Evolutionary conservation across 345 rosid genomes (phyloP), one percentile per base, ranked within the genome.

Genomic region (Pugionium cornutum): DNA sequence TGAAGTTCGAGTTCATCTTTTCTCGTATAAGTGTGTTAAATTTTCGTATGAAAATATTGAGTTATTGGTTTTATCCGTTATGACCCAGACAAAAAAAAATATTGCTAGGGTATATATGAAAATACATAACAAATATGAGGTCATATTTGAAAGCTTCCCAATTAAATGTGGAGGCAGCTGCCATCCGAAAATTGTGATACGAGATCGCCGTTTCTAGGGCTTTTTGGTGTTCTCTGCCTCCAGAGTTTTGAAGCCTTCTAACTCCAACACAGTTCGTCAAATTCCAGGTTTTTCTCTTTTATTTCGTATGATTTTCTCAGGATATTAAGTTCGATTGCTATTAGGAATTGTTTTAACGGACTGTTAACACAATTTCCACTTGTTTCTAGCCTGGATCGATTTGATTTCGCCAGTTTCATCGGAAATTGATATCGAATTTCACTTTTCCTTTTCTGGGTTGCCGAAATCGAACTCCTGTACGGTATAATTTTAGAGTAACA

Each of bases 131-230:
- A 64, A 18, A 9, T 34, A 9, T 2, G 18, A 58, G 66, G 76
- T 43, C 25, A 6, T 34, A 33, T 57, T 0, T 50, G 60, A 72
- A 72, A 72, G 11, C n/a, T 35, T 35, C 36, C 36, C 53, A 72
- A 72, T 57, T 50, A 50, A 50, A 57, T 50, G 41, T 43, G 2
- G 43, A 64, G 52, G 67, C 27, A 4, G 51, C 53, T 33, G 2
- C 6, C 30, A 45, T 33, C 48, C 28, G 4, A 51, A 46, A 2
- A n/a, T 5, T 3, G 42, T 32, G 28, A 54, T 56, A 18, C 66
- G 47, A 28, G 76, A 72, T 65, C 66, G 66, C 48, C 71, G 61
- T 42, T 43, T 29, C 63, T 70, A 70, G 68, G 75, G 66, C 70
- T 51, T 10, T 40, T 62, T 26, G 27, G 53, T 39, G 26, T 52